phyloP scores from a whole-genome alignment of 176 grass and related monocot genomes.

The Triticum timopheevii region DNA sequence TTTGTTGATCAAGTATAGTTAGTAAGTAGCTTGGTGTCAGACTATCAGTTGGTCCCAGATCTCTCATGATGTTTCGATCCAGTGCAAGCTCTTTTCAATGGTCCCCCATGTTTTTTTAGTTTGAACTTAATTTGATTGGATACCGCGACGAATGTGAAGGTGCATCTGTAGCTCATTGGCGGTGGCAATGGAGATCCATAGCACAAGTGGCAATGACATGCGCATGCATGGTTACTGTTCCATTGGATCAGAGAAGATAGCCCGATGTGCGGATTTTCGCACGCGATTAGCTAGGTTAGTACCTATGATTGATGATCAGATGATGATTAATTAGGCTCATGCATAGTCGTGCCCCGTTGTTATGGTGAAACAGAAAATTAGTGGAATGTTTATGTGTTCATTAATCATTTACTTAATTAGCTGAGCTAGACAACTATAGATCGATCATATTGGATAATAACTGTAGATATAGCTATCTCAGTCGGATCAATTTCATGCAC shows the following conservation, averaged over 20 bases:
- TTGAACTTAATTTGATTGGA: no score
- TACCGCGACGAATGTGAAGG: no score
- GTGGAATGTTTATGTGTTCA: conserved; percentile 16
- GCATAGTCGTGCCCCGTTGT: not conserved
- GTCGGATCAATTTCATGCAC: not conserved
- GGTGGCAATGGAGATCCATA: no score
- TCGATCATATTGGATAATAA: no score
- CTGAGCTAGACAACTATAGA: not conserved
- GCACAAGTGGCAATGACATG: no score
- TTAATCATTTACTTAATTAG: conserved; percentile 31
- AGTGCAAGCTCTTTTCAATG: no score
- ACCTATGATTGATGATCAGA: conserved; percentile 33
- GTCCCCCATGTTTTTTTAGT: no score
- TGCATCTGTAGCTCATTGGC: no score
- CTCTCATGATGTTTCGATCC: not conserved
- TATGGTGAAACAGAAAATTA: conserved; percentile 27
- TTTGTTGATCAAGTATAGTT: not conserved
- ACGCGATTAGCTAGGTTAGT: conserved; percentile 40
- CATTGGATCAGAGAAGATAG: conserved; percentile 37
- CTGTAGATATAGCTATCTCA: not conserved
- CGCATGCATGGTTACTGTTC: conserved; percentile 43
- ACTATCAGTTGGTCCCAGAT: not conserved
- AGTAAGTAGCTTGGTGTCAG: not conserved
- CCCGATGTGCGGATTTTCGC: no score
- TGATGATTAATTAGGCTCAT: conserved; percentile 31